A percentile compares a stretch with the other conserved stretches of the same genome.
Conservation (phyloP, 257 asterid genomes). For the Solanum medicagineum region DNA sequence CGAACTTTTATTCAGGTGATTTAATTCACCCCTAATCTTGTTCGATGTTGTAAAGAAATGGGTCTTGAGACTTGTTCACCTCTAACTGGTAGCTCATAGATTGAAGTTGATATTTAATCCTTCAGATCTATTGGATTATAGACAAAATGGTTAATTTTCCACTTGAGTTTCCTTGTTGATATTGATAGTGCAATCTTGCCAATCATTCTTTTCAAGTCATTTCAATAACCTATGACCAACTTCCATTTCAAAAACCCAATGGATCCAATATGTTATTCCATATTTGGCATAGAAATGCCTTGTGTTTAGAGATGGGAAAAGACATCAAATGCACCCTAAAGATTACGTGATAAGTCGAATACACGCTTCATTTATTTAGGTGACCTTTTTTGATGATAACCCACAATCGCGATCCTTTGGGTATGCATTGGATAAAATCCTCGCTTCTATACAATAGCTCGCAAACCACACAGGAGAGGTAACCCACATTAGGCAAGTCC, state of each 20-base stretch:
- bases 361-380: not conserved
- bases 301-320: not conserved
- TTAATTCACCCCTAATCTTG: not conserved
- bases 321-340: not conserved
- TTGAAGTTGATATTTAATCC: not conserved
- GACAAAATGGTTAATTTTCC: not conserved
- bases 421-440: too few relatives aligned
- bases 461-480: too few relatives aligned
- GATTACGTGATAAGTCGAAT: not conserved
- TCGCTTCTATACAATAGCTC: too few relatives aligned
- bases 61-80: not conserved
- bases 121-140: not conserved
- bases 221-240: not conserved
- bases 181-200: not conserved
- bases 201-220: not conserved
- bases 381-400: not conserved
- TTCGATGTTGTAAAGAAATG: not conserved
- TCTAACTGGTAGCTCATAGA: not conserved
- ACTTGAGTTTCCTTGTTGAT: not conserved
- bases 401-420: too few relatives aligned
- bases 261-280: not conserved
- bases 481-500: too few relatives aligned
- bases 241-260: not conserved
- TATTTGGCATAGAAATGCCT: not conserved
- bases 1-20: not conserved